phyloP scores from a whole-genome alignment of 805 yeast genomes.

The Teunomyces tritomae region DNA sequence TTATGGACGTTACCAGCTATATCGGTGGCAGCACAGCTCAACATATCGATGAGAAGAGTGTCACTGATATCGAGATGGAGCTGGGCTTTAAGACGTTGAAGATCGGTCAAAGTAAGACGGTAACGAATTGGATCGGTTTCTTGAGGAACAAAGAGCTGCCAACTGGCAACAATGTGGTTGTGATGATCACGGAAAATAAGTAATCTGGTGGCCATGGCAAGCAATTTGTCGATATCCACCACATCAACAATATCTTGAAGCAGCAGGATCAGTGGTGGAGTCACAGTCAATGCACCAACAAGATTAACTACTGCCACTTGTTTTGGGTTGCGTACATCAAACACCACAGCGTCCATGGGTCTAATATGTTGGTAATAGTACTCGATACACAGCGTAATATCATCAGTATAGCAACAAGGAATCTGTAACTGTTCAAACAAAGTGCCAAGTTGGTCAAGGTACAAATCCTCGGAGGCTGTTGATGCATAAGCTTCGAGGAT shows the following conservation, averaged over 20 bases:
- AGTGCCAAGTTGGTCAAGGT: constrained; percentile 22
- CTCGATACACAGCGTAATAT: constrained; percentile 28
- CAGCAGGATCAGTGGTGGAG: constrained; percentile 11
- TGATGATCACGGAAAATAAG: constrained; percentile 33
- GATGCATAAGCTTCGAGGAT: constrained; percentile 30
- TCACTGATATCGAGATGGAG: constrained; percentile 36
- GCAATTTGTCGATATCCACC: constrained; percentile 40
- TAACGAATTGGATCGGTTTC: constrained; percentile 16
- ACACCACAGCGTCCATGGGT: constrained; percentile 8
- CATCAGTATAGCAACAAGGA: constrained; percentile 31
- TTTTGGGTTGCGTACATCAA: constrained; percentile 15
- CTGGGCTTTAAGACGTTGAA: constrained; percentile 26
- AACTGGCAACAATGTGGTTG: constrained; percentile 24
- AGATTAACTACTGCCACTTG: constrained; percentile 26
- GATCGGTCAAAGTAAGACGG: constrained; percentile 26
- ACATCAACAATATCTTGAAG: constrained; percentile 32
- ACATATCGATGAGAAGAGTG: constrained; percentile 39
- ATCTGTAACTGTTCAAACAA: constrained; percentile 24
- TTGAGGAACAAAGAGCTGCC: constrained; percentile 29
- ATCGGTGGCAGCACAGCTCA: constrained; percentile 32
- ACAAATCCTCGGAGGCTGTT: constrained; percentile 25
- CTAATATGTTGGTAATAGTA: constrained; percentile 30
- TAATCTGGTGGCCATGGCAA: constrained; percentile 23
- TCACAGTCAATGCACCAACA: constrained; percentile 29
- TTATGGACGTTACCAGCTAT: constrained; percentile 26